Base-by-base conservation (phyloP, 176 grass and related monocot species). In the Oryza coarctata region DNA sequence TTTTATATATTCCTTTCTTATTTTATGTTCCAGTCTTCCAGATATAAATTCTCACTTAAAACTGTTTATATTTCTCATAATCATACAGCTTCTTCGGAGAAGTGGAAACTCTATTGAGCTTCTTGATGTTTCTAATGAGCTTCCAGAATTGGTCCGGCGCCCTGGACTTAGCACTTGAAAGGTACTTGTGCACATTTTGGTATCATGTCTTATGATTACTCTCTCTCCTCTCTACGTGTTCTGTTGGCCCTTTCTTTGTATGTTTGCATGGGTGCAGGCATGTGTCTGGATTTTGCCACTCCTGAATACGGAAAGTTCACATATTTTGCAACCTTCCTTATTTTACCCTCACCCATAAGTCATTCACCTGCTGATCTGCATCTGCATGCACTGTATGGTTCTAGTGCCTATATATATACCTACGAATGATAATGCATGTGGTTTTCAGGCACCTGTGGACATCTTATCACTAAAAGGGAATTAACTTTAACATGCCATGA, bases 101-200 rank as follows among this genome's bases (percentile, higher is more conserved):
- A 86, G 85, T 86, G 84, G 89, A 47, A 84, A 72, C 79, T 98
- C 90, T 57, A 76, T 98, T 84, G 89, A 95, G 79, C 82, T 98
- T 52, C 84, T 98, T 79, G 90, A 98, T 88, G 92, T 98, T 81
- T 98, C 90, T 71, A 47, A 34, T 63, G 90, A 98, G 79, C 69
- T 95, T 69, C 72, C 76, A 76, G 95, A 88, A 74, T 86, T 98
- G 85, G 76, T 93, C 55, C 80, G 84, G 15, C 88, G 95, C 17
- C 92, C 90, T 65, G 95, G 95, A 74, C 84, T 91, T 70, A 83
- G 30, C 49, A 91, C 88, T 74, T 98, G 95, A 92, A 98, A 98
- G 95, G 92, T 98, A 27, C 82, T 81, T 69, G 73, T 63, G n/a
- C 75, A 41, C 35, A 62, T 89, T 33, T 61, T 22, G 65, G 33